Conservation (phyloP, 768 basidiomycete species). For the Boletus sensibilis region DNA sequence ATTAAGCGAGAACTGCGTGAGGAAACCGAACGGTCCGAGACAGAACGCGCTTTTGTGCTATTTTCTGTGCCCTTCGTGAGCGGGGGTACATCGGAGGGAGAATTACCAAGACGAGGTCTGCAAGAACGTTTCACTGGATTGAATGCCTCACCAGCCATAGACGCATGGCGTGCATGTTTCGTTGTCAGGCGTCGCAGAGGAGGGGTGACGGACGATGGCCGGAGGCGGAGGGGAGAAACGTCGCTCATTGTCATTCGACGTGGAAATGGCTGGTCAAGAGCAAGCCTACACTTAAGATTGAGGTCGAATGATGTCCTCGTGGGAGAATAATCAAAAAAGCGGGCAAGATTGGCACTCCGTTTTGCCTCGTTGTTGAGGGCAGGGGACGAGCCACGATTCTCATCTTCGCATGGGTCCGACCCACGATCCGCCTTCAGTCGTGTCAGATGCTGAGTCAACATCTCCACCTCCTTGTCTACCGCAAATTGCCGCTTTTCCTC, state of each 20-base stretch:
- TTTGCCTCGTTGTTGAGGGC: constrained; percentile 26
- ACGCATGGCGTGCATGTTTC: constrained; percentile 27
- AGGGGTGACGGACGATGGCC: constrained; percentile 30
- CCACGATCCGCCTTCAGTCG: constrained; percentile 30
- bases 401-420: constrained; percentile 13
- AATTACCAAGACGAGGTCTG: constrained; percentile 22
- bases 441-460: constrained; percentile 36
- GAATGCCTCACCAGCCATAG: constrained; percentile 28
- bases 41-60: constrained; percentile 13
- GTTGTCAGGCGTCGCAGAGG: constrained; percentile 26
- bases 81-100: constrained; percentile 14
- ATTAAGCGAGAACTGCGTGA: constrained; percentile 25
- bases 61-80: constrained; percentile 21
- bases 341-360: constrained; percentile 38
- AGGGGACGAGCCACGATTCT: constrained; percentile 16
- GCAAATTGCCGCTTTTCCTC: constrained; percentile 45
- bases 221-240: constrained; percentile 35
- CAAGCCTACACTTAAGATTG: constrained; percentile 31
- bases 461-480: constrained; percentile 38
- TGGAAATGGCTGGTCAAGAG: constrained; percentile 30
- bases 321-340: constrained; percentile 38
- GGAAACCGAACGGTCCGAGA: constrained; percentile 19
- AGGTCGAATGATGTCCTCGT: constrained; percentile 34
- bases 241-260: constrained; percentile 38
- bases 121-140: constrained; percentile 31